Percentiles rank a stretch among this genome's conserved stretches.
These are phyloP conservation scores for Cordia subcordata DNA, from an alignment of 257 asterid species.

Conservation along the genomic window DNA sequence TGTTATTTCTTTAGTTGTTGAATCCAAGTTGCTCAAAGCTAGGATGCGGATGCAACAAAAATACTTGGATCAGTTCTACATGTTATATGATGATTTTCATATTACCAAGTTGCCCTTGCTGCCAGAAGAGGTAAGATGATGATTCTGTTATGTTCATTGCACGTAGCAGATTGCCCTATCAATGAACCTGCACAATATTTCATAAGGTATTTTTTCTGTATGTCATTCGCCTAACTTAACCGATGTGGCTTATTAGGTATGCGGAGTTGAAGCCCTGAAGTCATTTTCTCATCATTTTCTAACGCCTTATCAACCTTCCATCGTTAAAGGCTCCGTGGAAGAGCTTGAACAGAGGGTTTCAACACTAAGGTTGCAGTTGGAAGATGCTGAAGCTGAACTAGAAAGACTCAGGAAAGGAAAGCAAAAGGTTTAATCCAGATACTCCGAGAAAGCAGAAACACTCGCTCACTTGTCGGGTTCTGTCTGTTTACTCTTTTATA, in stretches of 20 bases:
- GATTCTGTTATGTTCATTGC: background rate
- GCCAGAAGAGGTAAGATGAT: slow-evolving; percentile 74
- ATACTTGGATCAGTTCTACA: slow-evolving; percentile 89
- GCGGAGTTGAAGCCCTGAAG: slow-evolving; percentile 80
- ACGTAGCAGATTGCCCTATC: background rate
- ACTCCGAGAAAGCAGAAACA: background rate
- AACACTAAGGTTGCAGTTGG: slow-evolving; percentile 49
- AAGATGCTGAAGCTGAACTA: slow-evolving; percentile 63
- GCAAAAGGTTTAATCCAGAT: slow-evolving; percentile 41
- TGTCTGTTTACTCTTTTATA: too few relatives aligned
- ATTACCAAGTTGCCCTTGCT: slow-evolving; percentile 91
- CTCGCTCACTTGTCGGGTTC: too few relatives aligned
- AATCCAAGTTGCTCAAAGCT: slow-evolving; percentile 85
- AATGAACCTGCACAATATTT: too few relatives aligned
- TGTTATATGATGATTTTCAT: slow-evolving; percentile 82
- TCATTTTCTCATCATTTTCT: slow-evolving; percentile 55
- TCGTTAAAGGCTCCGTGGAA: slow-evolving; percentile 52
- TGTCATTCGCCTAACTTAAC: slow-evolving; percentile 1
- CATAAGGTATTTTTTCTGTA: background rate
- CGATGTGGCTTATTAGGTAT: slow-evolving; percentile 43
- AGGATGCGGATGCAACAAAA: slow-evolving; percentile 92
- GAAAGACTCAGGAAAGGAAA: slow-evolving; percentile 70
- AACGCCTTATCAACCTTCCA: slow-evolving; percentile 61
- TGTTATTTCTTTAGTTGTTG: slow-evolving; percentile 41
- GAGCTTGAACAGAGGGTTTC: slow-evolving; percentile 64